These are phyloP conservation scores for Turritis glabra DNA, from an alignment of 345 rosid species.

Conservation along the genomic window DNA sequence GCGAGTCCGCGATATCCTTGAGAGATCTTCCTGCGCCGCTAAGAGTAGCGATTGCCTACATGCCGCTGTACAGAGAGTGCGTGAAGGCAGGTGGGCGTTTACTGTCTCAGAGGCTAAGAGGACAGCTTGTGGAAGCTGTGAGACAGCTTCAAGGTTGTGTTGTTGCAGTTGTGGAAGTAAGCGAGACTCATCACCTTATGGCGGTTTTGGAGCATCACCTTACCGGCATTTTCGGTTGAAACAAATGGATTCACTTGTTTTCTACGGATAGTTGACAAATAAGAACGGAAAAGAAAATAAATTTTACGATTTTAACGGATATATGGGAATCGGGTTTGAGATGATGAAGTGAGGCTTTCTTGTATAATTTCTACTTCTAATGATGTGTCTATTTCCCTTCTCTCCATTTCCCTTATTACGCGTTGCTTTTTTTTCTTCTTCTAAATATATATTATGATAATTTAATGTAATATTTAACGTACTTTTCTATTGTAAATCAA, in stretches of 20 bases:
- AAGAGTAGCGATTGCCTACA: slow-evolving; percentile 77
- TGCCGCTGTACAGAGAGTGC: slow-evolving; percentile 85
- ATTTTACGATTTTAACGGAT: slow-evolving; percentile 5
- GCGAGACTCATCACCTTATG: slow-evolving; percentile 52
- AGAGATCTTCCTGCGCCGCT: slow-evolving; percentile 75
- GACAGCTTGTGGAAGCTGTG: slow-evolving; percentile 86
- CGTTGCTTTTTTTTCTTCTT: not conserved
- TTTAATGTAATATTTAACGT: slow-evolving; percentile 15
- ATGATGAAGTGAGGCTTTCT: slow-evolving; percentile 10
- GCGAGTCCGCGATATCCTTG: slow-evolving; percentile 65
- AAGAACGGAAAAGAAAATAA: slow-evolving; percentile 10
- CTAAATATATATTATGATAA: slow-evolving; percentile 2
- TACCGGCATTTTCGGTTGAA: slow-evolving; percentile 58
- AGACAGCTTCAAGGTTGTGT: slow-evolving; percentile 66
- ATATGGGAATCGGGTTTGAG: slow-evolving; percentile 16
- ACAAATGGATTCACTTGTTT: slow-evolving; percentile 25
- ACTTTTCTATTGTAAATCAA: not conserved
- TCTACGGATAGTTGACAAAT: slow-evolving; percentile 19
- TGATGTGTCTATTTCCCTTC: not conserved
- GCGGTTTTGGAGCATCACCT: slow-evolving; percentile 76
- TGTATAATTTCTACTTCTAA: slow-evolving; percentile 8
- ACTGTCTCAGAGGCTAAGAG: slow-evolving; percentile 79
- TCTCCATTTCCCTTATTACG: not conserved
- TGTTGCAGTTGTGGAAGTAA: slow-evolving; percentile 51
- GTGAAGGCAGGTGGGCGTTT: slow-evolving; percentile 56